Percentiles rank a stretch among this genome's conserved stretches.
phyloP scores from a whole-genome alignment of 768 basidiomycete genomes.

The Rhizopogon vulgaris region DNA sequence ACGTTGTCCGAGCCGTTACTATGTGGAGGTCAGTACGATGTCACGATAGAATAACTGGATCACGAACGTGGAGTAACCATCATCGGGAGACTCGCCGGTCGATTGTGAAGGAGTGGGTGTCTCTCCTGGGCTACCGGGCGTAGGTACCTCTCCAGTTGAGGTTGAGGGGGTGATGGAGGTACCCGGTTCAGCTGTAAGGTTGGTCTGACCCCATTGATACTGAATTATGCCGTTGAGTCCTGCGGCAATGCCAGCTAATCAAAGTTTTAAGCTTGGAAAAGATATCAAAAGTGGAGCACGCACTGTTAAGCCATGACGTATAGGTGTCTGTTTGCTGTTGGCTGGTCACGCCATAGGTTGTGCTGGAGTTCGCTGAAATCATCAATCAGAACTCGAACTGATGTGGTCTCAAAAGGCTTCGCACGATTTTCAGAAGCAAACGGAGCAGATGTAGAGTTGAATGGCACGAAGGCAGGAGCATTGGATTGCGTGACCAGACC shows the following conservation, averaged over 20 bases:
- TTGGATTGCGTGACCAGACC: slow-evolving; percentile 59
- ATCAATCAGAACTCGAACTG: not conserved
- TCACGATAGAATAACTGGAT: not conserved
- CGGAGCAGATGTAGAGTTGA: slow-evolving; percentile 45
- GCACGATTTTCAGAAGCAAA: slow-evolving; percentile 29
- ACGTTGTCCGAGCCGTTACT: slow-evolving; percentile 19
- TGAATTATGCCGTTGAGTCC: slow-evolving; percentile 25
- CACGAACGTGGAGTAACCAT: slow-evolving; percentile 48
- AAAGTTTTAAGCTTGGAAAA: not conserved
- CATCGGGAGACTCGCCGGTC: slow-evolving; percentile 55
- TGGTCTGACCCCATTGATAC: slow-evolving; percentile 50
- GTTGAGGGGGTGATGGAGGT: slow-evolving; percentile 33
- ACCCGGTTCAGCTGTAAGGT: slow-evolving; percentile 40
- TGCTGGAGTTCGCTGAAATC: slow-evolving; percentile 10
- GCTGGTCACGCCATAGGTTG: slow-evolving; percentile 44
- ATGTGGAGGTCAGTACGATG: slow-evolving; percentile 9
- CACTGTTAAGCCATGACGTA: slow-evolving; percentile 45
- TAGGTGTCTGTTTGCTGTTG: slow-evolving; percentile 49
- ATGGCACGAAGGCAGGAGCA: slow-evolving; percentile 51
- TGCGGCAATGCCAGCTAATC: slow-evolving; percentile 32
- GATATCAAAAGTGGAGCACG: slow-evolving; percentile 7
- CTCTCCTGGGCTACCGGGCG: slow-evolving; percentile 8
- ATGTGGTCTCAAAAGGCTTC: not conserved
- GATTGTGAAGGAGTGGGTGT: slow-evolving; percentile 26
- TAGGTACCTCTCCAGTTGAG: slow-evolving; percentile 13